Evolutionary conservation across 192 early-diverging fungal species (phyloP).

Genomic region (Globomyces pollinis-pini): DNA sequence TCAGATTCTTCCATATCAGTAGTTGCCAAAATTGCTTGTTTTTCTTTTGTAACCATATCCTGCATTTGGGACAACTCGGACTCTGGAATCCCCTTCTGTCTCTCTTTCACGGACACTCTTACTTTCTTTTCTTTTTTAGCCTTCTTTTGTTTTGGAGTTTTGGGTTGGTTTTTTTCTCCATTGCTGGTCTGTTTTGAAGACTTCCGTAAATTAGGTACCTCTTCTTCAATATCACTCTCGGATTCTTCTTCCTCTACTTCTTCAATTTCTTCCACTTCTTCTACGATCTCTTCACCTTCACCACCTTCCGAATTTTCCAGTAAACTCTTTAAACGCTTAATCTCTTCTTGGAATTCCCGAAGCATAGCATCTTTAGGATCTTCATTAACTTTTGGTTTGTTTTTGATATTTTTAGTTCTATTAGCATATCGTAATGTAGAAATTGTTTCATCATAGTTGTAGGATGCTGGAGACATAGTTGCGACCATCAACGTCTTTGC

Average conservation of each 20-base stretch:
- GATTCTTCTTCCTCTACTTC: constrained; percentile 31
- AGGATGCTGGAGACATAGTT: constrained; percentile 51
- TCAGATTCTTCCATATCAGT: constrained; percentile 54
- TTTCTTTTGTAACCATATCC: constrained; percentile 44
- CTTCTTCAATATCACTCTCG: constrained; percentile 4
- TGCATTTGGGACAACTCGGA: constrained; percentile 32
- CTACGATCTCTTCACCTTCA: constrained; percentile 37
- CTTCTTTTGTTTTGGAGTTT: not conserved
- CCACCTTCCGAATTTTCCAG: constrained; percentile 39
- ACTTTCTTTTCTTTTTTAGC: constrained; percentile 2
- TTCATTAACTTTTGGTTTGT: constrained; percentile 64
- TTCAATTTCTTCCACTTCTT: constrained; percentile 47
- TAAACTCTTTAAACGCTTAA: constrained; percentile 46
- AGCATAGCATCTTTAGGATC: constrained; percentile 66
- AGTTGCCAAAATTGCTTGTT: constrained; percentile 38
- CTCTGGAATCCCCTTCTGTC: constrained; percentile 20
- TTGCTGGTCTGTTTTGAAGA: not conserved
- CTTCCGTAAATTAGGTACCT: not conserved
- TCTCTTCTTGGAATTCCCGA: constrained; percentile 60
- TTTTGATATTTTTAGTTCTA: constrained; percentile 61
- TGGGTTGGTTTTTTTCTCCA: not conserved
- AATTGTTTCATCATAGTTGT: constrained; percentile 60
- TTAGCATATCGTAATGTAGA: constrained; percentile 58
- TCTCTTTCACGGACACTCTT: constrained; percentile 9
- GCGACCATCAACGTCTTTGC: constrained; percentile 61